phyloP scores from a whole-genome alignment of 106 monocot genomes.

The Acorus gramineus region DNA sequence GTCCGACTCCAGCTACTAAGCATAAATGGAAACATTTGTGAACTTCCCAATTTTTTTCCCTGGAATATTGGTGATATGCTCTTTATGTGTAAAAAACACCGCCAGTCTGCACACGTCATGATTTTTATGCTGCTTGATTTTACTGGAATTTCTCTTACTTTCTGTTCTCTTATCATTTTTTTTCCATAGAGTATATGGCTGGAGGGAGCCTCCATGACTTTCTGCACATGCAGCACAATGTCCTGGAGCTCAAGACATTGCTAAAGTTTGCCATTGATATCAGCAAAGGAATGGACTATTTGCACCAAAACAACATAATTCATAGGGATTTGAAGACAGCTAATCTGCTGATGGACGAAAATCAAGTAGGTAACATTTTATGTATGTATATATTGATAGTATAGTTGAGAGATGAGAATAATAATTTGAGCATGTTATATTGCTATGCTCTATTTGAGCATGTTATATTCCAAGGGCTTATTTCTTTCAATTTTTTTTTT shows the following conservation, averaged over 20 bases:
- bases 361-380: conserved; percentile 34
- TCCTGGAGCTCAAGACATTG: conserved; percentile 22
- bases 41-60: too few relatives aligned
- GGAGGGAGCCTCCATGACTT: conserved; percentile 70
- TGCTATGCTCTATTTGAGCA: too few relatives aligned
- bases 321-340: conserved; percentile 91
- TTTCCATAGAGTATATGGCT: conserved; percentile 57
- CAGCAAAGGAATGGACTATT: conserved; percentile 66
- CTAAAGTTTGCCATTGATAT: conserved; percentile 62
- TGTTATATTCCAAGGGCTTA: too few relatives aligned
- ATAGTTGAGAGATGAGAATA: too few relatives aligned
- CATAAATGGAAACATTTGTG: too few relatives aligned
- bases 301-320: conserved; percentile 79
- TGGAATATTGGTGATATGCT: too few relatives aligned
- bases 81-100: too few relatives aligned
- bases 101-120: too few relatives aligned
- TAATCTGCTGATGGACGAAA: conserved; percentile 68
- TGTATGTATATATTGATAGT: neutral
- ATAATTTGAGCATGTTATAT: too few relatives aligned
- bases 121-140: neutral
- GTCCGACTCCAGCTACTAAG: too few relatives aligned
- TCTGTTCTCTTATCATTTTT: too few relatives aligned
- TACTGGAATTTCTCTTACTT: neutral
- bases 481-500: too few relatives aligned
- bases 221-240: conserved; percentile 44